Evolutionary conservation across 768 basidiomycete species (phyloP).

Genomic region (Psilocybe subaeruginosa): DNA sequence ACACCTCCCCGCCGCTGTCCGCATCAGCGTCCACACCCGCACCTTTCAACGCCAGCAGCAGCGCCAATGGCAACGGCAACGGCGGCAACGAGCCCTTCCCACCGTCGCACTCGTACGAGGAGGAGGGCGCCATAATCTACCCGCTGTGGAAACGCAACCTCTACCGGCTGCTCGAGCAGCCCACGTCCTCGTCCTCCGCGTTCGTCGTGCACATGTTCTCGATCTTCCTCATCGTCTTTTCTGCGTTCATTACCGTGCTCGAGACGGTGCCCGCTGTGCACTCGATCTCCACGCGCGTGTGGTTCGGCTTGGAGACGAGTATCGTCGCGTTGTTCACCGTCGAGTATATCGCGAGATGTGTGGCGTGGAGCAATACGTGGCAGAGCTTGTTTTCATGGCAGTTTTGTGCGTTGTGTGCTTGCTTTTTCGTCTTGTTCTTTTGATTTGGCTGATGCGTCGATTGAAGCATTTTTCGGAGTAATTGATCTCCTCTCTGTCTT

Average conservation of each 20-base stretch:
- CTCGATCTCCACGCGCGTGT: conserved; percentile 64
- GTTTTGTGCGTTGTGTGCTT: conserved; percentile 50
- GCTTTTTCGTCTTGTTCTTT: neutral
- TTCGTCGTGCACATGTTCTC: conserved; percentile 75
- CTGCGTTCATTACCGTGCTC: conserved; percentile 75
- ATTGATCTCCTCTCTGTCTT: conserved; percentile 85
- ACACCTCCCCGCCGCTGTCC: conserved; percentile 28
- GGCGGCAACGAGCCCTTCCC: conserved; percentile 45
- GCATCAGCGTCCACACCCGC: neutral
- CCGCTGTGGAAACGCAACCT: conserved; percentile 67
- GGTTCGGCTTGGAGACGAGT: conserved; percentile 89
- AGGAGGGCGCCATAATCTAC: conserved; percentile 36
- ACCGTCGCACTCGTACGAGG: conserved; percentile 36
- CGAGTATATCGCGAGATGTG: conserved; percentile 73
- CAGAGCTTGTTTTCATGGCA: conserved; percentile 63
- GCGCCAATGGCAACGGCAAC: conserved; percentile 23
- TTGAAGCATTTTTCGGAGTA: conserved; percentile 75
- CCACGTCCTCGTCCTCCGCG: conserved; percentile 74
- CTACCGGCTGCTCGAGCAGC: conserved; percentile 77
- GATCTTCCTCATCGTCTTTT: conserved; percentile 73
- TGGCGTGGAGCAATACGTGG: conserved; percentile 80
- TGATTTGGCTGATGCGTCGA: conserved; percentile 7
- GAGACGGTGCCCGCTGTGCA: conserved; percentile 83
- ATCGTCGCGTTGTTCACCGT: conserved; percentile 86
- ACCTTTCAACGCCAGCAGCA: no score